phyloP scores from a whole-genome alignment of 129 eudicot species.

The Logfia minima region DNA sequence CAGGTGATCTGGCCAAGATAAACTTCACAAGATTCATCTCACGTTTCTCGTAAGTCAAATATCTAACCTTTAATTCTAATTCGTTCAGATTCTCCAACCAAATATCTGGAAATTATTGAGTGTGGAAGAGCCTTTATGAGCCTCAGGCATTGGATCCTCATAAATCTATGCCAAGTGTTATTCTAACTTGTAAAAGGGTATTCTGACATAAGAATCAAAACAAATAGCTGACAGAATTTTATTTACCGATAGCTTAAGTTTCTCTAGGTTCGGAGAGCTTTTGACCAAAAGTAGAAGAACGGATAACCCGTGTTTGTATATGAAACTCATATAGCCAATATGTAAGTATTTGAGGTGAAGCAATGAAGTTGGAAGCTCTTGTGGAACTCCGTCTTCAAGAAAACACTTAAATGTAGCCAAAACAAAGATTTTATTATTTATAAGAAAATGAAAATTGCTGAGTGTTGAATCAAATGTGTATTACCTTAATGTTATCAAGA shows the following conservation, averaged over 20 bases:
- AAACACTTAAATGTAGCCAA: neutral
- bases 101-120: neutral
- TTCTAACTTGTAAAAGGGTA: neutral
- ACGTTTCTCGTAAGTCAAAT: neutral
- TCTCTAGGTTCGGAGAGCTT: conserved; percentile 22
- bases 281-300: conserved; percentile 11
- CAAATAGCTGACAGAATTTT: neutral
- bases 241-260: conserved; percentile 24
- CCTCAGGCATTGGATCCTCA: neutral
- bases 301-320: conserved; percentile 1
- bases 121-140: neutral
- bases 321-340: neutral
- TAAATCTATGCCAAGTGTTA: neutral
- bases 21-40: conserved; percentile 10
- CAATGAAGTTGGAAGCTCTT: too few relatives aligned
- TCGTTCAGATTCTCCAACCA: conserved; percentile 9
- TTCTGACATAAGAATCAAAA: neutral
- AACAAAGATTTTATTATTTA: neutral
- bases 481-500: conserved; percentile 7
- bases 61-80: neutral
- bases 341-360: conserved; percentile 2
- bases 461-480: neutral
- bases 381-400: too few relatives aligned
- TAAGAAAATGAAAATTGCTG: too few relatives aligned
- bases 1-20: conserved; percentile 17